phyloP scores from a whole-genome alignment of 176 grass and related monocot species.

The Lolium rigidum region DNA sequence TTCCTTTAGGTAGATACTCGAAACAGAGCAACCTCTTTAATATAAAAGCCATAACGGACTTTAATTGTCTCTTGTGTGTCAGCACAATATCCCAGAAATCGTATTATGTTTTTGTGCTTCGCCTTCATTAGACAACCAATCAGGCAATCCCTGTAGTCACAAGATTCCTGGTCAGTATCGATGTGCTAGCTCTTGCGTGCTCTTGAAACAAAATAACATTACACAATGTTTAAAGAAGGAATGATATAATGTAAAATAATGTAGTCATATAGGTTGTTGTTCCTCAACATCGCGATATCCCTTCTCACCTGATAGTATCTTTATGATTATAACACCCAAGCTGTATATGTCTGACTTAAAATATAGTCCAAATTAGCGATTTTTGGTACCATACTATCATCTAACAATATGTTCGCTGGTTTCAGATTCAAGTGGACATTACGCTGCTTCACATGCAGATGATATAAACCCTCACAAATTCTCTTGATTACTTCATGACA shows the following conservation, averaged over 20 bases:
- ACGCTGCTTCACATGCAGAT: background rate
- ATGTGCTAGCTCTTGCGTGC: background rate
- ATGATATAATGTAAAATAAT: background rate
- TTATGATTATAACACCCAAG: conserved; percentile 1
- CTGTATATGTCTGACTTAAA: background rate
- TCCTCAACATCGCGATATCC: background rate
- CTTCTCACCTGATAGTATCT: background rate
- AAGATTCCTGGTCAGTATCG: background rate
- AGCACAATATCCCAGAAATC: background rate
- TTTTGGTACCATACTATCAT: background rate
- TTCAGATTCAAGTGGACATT: background rate
- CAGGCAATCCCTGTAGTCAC: background rate
- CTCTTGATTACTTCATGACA: background rate
- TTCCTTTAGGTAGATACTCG: background rate
- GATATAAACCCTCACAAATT: conserved; percentile 10
- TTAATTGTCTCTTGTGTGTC: background rate
- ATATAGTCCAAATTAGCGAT: background rate
- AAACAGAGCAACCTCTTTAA: background rate
- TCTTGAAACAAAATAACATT: background rate
- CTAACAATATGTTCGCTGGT: background rate
- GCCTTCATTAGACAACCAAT: background rate
- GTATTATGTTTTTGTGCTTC: background rate
- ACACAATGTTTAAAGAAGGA: background rate
- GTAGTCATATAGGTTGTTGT: too few relatives aligned
- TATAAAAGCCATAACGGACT: too few relatives aligned